Evolutionary conservation across 2,329 filamentous ascomycete genomes (phyloP).

Genomic region (Parasarocladium wereldwijsianum): DNA sequence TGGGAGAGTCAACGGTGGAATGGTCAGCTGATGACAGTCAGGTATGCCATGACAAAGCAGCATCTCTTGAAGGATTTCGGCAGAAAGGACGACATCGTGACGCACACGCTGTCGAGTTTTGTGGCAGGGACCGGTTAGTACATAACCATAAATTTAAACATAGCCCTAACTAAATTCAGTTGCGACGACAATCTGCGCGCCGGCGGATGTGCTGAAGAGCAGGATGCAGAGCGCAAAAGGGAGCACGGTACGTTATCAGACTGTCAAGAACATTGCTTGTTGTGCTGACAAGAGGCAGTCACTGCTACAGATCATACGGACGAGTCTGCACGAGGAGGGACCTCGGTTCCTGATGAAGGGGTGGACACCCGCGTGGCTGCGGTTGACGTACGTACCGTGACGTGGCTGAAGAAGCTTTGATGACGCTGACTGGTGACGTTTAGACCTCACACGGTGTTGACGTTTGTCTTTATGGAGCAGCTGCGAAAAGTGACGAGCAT

Average conservation of each 20-base stretch:
- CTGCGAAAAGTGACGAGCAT: constrained; percentile 19
- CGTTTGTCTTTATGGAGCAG: constrained; percentile 30
- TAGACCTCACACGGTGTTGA: constrained; percentile 29
- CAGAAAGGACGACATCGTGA: constrained; percentile 22
- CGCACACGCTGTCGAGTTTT: constrained; percentile 24
- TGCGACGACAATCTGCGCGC: constrained; percentile 28
- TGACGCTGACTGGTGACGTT: constrained; percentile 7
- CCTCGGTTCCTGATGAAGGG: constrained; percentile 28
- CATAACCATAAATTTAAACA: no score
- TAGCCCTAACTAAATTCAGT: no score
- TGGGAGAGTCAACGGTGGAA: no score
- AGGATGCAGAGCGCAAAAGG: constrained; percentile 17
- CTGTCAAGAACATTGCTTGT: neutral
- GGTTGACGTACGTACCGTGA: constrained; percentile 20
- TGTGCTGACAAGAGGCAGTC: constrained; percentile 10
- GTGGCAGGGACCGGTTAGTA: constrained; percentile 27
- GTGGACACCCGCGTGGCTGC: constrained; percentile 29
- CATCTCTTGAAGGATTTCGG: constrained; percentile 13
- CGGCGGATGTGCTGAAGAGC: constrained; percentile 29
- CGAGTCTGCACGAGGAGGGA: constrained; percentile 22
- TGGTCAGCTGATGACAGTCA: constrained; percentile 7
- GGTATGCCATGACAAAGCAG: constrained; percentile 20
- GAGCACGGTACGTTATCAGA: neutral
- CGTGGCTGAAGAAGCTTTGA: accelerated
- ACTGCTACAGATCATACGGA: constrained; percentile 17